Evolutionary conservation across 2,329 filamentous ascomycete genomes (phyloP), one percentile per base, ranked within the genome.

Genomic region (Ophiostoma quercus): DNA sequence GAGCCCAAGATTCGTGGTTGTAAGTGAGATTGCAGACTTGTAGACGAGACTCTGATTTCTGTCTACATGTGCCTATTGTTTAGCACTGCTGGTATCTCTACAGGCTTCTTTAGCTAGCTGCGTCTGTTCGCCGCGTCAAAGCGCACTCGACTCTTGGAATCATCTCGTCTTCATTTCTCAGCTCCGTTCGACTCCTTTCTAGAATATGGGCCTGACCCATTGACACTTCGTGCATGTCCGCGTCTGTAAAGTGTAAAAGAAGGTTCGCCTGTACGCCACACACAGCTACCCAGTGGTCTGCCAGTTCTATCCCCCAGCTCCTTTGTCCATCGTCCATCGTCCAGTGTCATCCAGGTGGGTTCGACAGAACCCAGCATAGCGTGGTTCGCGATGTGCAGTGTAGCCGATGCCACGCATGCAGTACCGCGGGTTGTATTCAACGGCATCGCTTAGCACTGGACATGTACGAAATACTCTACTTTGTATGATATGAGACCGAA

Each of bases 381-480:
- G 25, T 32, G 57, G 57, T 16, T 62, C 57, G 57, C 57, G 25
- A 62, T 62, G 57, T 62, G 57, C 25, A 62, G 25, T 32, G 57
- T n/a, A 62, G 25, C 57, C 51, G 51, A 57, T 57, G 51, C n/a
- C 57, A 62, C 57, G 22, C 25, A 62, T 19, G 14, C 25, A 25
- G 25, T 32, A 62, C 51, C 51, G 22, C 22, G 22, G 51, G 51
- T 57, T 57, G 25, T 34, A 32, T 32, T 62, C 57, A 62, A 19
- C 57, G 25, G 57, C 14, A 19, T 32, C 57, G 57, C 57, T 34
- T 32, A 62, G 25, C 25, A 62, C 16, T 57, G 51, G 51, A 25
- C 51, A 57, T 25, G 51, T 57, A 57, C 22, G 9, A 25, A 22
- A 29, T 7, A 57, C 22, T 25, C 8, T 4, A 57, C 25, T 29